phyloP scores from a whole-genome alignment of 768 basidiomycete genomes.

The Lentinula aciculospora region DNA sequence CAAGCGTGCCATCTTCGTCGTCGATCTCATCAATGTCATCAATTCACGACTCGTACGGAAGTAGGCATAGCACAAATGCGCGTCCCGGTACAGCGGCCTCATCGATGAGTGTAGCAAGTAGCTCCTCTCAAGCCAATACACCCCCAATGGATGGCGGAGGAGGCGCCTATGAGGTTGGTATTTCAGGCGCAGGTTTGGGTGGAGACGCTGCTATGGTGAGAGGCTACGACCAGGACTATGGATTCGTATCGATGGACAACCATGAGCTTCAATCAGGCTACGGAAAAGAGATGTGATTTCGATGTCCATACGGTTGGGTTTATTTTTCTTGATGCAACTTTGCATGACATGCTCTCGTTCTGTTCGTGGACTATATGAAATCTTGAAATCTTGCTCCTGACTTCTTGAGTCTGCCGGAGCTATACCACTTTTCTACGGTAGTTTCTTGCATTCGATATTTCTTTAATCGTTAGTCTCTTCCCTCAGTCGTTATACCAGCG shows the following conservation, averaged over 20 bases:
- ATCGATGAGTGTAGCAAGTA: conserved; percentile 70
- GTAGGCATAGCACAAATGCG: conserved; percentile 31
- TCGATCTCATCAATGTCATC: conserved; percentile 29
- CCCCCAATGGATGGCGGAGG: conserved; percentile 67
- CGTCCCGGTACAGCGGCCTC: conserved; percentile 77
- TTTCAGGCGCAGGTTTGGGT: not conserved
- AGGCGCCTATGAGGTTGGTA: conserved; percentile 34
- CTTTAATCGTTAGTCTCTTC: too few species aligned
- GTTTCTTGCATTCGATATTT: too few species aligned
- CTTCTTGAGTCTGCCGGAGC: too few species aligned
- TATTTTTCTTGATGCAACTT: not conserved
- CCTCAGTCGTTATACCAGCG: not conserved
- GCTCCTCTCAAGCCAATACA: conserved; percentile 78
- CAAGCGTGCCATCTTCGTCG: conserved; percentile 6
- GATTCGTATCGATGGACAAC: conserved; percentile 78
- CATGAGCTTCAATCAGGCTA: conserved; percentile 33
- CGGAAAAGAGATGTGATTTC: conserved; percentile 3
- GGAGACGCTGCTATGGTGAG: conserved; percentile 1
- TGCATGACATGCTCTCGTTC: not conserved
- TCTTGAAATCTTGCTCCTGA: too few species aligned
- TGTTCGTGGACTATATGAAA: too few species aligned
- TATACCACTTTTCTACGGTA: too few species aligned
- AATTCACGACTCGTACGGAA: conserved; percentile 21
- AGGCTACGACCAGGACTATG: conserved; percentile 58
- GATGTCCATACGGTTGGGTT: not conserved